Evolutionary conservation across 768 basidiomycete genomes (phyloP).

Genomic region (Mycena latifolia): DNA sequence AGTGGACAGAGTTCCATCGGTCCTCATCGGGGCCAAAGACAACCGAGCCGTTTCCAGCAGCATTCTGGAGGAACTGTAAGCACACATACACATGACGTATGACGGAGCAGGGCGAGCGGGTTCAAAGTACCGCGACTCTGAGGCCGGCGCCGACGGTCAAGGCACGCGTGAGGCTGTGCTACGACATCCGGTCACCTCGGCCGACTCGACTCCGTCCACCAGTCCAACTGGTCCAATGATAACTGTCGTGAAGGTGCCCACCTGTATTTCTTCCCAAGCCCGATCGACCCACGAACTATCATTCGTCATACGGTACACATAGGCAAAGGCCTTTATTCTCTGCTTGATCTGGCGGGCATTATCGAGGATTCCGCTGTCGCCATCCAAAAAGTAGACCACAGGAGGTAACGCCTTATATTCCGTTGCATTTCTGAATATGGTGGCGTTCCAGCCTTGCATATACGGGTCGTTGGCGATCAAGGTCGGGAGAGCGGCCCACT

Average conservation of each 20-base stretch:
- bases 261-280: conserved; percentile 85
- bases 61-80: conserved; percentile 57
- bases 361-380: conserved; percentile 92
- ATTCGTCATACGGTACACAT: conserved; percentile 92
- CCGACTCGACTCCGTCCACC: too few species aligned
- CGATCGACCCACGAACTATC: conserved; percentile 94
- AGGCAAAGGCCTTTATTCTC: conserved; percentile 92
- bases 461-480: conserved; percentile 90
- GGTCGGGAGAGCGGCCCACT: conserved; percentile 88
- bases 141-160: too few species aligned
- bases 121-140: too few species aligned
- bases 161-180: too few species aligned
- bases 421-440: conserved; percentile 93
- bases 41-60: conserved; percentile 75
- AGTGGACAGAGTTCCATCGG: conserved; percentile 91
- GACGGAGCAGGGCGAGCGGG: too few species aligned
- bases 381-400: conserved; percentile 81
- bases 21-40: conserved; percentile 75
- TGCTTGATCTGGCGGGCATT: conserved; percentile 92
- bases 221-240: too few species aligned
- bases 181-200: too few species aligned
- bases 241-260: conserved; percentile 56
- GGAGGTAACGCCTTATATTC: conserved; percentile 70
- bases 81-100: too few species aligned
- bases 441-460: conserved; percentile 88